These are phyloP conservation scores for Malassezia equina DNA, from an alignment of 1,284 basidiomycete species.

Conservation along the genomic window DNA sequence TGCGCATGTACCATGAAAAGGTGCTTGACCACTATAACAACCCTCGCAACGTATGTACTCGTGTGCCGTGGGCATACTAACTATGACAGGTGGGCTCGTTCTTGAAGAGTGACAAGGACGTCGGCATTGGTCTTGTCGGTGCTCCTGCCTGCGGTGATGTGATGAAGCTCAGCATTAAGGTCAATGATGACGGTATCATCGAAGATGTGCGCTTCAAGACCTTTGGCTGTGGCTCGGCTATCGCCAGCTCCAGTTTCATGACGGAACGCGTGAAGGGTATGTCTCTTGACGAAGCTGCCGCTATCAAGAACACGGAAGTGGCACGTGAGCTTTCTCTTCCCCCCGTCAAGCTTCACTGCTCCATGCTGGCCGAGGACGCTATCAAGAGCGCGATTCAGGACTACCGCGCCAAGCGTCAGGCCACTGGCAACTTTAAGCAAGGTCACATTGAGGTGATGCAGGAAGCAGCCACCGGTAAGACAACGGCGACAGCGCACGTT, in stretches of 20 bases:
- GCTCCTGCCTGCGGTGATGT: constrained; percentile 91
- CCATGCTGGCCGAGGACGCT: constrained; percentile 94
- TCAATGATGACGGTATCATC: constrained; percentile 84
- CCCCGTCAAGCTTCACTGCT: constrained; percentile 71
- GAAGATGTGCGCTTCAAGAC: constrained; percentile 89
- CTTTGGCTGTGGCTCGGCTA: constrained; percentile 73
- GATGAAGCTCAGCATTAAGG: constrained; percentile 98
- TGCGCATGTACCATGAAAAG: constrained; percentile 43
- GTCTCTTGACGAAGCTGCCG: constrained; percentile 81
- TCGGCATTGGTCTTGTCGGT: constrained; percentile 94
- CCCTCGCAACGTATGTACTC: constrained; percentile 39
- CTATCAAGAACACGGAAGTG: constrained; percentile 98
- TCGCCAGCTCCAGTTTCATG: constrained; percentile 61
- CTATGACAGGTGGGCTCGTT: constrained; percentile 74
- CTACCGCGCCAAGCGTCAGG: constrained; percentile 37
- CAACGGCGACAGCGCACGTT: constrained; percentile 59
- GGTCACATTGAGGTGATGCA: constrained; percentile 71
- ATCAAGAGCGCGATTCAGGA: constrained; percentile 56
- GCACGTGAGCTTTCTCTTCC: constrained; percentile 78
- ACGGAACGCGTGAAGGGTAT: constrained; percentile 95
- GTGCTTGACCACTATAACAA: constrained; percentile 49
- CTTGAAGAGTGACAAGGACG: constrained; percentile 76
- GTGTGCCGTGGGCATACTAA: constrained; percentile 51
- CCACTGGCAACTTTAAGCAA: constrained; percentile 37
- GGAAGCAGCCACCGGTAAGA: constrained; percentile 58